Base-by-base conservation (phyloP, 83 land plant genomes). In the Isoetes engelmannii region DNA sequence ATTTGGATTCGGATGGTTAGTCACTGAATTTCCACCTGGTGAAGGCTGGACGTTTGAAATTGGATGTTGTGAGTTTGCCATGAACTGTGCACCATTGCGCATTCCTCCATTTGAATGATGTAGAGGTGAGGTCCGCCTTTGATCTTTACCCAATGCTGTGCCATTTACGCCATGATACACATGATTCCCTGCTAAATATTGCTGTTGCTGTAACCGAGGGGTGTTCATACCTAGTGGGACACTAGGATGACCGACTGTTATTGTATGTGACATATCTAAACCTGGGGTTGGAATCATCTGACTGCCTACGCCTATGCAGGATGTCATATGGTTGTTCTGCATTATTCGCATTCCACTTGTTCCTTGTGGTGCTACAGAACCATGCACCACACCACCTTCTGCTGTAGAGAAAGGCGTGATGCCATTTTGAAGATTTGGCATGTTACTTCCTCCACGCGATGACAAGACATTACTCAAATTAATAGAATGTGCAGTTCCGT, bases 231-330 rank as follows among this genome's bases (percentile, higher is more conserved):
- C 77, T 47, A 20, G 18, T 9, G 19, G 62, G 18, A 18, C 62
- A 18, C 18, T 42, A 59, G 10, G 28, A 20, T 12, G 62, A 18
- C 28, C 62, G 62, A 12, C 62, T 2, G 62, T 19, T 59, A 37
- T 59, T 18, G 62, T 1, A 59, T 59, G 62, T 47, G 75, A 57
- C 44, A 72, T 72, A 65, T 54, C 85, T 46, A 90, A 74, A 53
- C 98, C 98, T 56, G 92, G 96, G 6, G 96, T 90, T 46, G 98
- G 96, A 54, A 90, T 90, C 98, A 93, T 90, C 69, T 87, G 92
- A 65, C 78, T 84, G 13, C 67, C 42, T 6, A 70, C 72, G 46
- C 68, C 78, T 49, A 69, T 70, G 72, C 78, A 70, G 43, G 74
- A 61, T 5, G 74, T 44, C n/a, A 48, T 49, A 18, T 74, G 72